phyloP scores from a whole-genome alignment of 176 grass and related monocot genomes.

The Oryza rufipogon region DNA sequence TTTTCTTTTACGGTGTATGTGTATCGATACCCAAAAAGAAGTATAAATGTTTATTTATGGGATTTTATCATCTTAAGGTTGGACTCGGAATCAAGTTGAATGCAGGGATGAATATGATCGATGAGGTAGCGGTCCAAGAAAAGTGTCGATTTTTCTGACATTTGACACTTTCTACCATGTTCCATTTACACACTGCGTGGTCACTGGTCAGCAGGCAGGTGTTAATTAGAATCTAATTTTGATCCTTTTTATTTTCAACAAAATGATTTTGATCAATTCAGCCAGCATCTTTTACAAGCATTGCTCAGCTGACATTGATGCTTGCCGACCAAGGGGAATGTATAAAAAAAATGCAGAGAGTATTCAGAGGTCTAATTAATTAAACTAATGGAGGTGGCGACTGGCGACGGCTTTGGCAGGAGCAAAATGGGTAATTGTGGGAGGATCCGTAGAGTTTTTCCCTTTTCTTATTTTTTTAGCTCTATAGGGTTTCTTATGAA shows the following conservation, averaged over 20 bases:
- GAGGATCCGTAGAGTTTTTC: not conserved
- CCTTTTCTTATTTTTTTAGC: no score
- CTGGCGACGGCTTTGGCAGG: not conserved
- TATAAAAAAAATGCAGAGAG: not conserved
- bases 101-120: not conserved
- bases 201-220: not conserved
- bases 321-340: not conserved
- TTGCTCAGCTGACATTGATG: slow-evolving; percentile 1
- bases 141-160: slow-evolving; percentile 27
- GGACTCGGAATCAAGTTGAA: not conserved
- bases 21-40: not conserved
- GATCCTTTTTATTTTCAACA: not conserved
- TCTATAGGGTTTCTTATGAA: no score
- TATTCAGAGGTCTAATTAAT: no score
- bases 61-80: not conserved
- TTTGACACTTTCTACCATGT: not conserved
- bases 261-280: slow-evolving; percentile 4
- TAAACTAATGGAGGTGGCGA: not conserved
- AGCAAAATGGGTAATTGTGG: not conserved
- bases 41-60: not conserved
- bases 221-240: not conserved
- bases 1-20: slow-evolving; percentile 3
- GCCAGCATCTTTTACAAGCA: not conserved
- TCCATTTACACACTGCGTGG: not conserved
- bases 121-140: not conserved